Percentiles rank a stretch among this genome's conserved stretches.
Evolutionary conservation across 2,329 filamentous ascomycete genomes (phyloP).

Genomic region (Eutypella sp.): DNA sequence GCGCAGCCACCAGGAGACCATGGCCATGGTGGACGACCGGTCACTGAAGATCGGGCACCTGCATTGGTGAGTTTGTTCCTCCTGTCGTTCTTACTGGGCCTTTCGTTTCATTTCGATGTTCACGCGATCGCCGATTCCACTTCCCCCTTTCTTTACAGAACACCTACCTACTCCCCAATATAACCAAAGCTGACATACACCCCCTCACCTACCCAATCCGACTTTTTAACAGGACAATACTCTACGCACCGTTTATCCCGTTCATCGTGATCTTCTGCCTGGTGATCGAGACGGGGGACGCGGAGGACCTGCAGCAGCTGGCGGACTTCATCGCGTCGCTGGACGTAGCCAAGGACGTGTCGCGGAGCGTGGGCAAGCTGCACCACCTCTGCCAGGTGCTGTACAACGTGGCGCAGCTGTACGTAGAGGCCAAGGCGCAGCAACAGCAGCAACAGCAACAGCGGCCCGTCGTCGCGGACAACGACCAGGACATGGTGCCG

Average conservation of each 20-base stretch:
- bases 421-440: constrained; percentile 50
- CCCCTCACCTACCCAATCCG: too few species aligned
- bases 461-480: too few species aligned
- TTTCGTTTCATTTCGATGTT: constrained; percentile 5
- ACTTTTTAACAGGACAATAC: constrained; percentile 37
- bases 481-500: constrained; percentile 18
- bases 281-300: constrained; percentile 40
- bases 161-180: too few species aligned
- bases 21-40: constrained; percentile 31
- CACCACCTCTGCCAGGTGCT: constrained; percentile 55
- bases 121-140: background rate
- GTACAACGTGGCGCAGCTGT: constrained; percentile 52
- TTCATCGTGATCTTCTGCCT: constrained; percentile 50
- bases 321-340: constrained; percentile 47
- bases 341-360: constrained; percentile 39
- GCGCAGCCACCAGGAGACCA: constrained; percentile 34
- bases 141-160: background rate
- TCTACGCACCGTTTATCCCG: constrained; percentile 48
- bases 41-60: constrained; percentile 38
- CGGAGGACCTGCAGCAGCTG: constrained; percentile 41
- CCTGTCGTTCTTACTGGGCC: too few species aligned
- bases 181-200: background rate
- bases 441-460: too few species aligned
- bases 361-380: constrained; percentile 47
- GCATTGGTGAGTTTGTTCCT: constrained; percentile 35